A percentile compares a stretch with the other conserved stretches of the same genome.
These are phyloP conservation scores for Tylopilus rubrobrunneus DNA, from an alignment of 768 basidiomycete species.

Conservation along the genomic window DNA sequence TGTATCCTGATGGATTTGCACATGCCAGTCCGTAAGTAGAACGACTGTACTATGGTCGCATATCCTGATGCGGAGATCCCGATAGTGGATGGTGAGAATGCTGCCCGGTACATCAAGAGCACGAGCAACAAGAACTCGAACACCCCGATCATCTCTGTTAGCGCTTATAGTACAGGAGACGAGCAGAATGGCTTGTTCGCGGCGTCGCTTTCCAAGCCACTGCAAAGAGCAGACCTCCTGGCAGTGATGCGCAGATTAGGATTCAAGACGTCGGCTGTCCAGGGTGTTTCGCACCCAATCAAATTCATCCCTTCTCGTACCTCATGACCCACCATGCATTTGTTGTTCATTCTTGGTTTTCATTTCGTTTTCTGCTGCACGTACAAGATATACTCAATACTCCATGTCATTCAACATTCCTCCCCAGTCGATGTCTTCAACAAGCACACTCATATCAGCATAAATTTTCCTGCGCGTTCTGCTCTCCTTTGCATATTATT, in stretches of 20 bases:
- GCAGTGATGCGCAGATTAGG: conserved; percentile 81
- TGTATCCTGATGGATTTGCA: conserved; percentile 94
- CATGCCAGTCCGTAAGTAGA: conserved; percentile 83
- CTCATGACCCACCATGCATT: conserved; percentile 22
- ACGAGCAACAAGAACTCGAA: conserved; percentile 93
- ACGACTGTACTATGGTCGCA: background rate
- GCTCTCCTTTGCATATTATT: conserved; percentile 37
- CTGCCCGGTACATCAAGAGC: conserved; percentile 94
- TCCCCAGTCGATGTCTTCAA: conserved; percentile 18
- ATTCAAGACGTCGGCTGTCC: conserved; percentile 80
- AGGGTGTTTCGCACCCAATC: conserved; percentile 45
- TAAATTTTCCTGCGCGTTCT: conserved; percentile 16
- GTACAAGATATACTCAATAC: conserved; percentile 31
- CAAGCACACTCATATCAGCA: conserved; percentile 29
- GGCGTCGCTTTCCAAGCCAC: conserved; percentile 81
- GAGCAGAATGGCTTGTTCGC: conserved; percentile 70
- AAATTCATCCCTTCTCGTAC: conserved; percentile 46
- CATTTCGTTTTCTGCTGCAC: conserved; percentile 32
- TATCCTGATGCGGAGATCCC: conserved; percentile 1
- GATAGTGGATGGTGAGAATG: conserved; percentile 90
- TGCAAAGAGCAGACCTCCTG: conserved; percentile 84
- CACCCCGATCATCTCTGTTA: conserved; percentile 90
- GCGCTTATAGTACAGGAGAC: conserved; percentile 78
- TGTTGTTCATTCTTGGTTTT: conserved; percentile 23
- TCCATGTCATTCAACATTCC: conserved; percentile 28